Evolutionary conservation across 1,284 basidiomycete species (phyloP).

Genomic region (Porogramme epimiltina): DNA sequence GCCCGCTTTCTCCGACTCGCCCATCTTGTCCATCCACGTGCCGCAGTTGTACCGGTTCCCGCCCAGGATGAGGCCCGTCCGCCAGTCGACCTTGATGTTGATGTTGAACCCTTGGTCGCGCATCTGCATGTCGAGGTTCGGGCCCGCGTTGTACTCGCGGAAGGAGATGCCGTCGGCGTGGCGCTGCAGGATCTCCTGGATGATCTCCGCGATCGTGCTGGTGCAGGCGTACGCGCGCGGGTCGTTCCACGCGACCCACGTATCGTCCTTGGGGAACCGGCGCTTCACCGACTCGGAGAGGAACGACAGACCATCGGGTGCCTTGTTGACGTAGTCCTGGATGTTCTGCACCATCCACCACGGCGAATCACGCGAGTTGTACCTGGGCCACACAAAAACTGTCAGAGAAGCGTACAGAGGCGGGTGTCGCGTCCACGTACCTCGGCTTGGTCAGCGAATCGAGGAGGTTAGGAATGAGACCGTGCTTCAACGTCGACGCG

Average conservation of each 20-base stretch:
- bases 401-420: neutral
- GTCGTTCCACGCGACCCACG: slow-evolving; percentile 93
- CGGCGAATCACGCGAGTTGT: slow-evolving; percentile 90
- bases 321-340: slow-evolving; percentile 88
- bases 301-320: slow-evolving; percentile 83
- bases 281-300: slow-evolving; percentile 84
- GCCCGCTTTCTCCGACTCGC: slow-evolving; percentile 87
- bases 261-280: slow-evolving; percentile 92
- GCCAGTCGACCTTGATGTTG: slow-evolving; percentile 92
- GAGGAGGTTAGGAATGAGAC: slow-evolving; percentile 90
- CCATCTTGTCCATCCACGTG: slow-evolving; percentile 99
- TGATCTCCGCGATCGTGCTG: slow-evolving; percentile 87
- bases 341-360: slow-evolving; percentile 99
- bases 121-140: slow-evolving; percentile 97
- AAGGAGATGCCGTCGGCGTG: slow-evolving; percentile 94
- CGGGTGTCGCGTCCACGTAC: slow-evolving; percentile 41
- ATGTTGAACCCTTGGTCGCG: slow-evolving; percentile 92
- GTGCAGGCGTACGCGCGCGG: slow-evolving; percentile 80
- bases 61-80: slow-evolving; percentile 87
- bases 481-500: slow-evolving; percentile 84
- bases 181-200: slow-evolving; percentile 95
- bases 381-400: slow-evolving; percentile 47
- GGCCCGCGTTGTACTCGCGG: slow-evolving; percentile 95
- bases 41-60: slow-evolving; percentile 87
- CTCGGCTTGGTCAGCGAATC: slow-evolving; percentile 85